Conservation (phyloP, 2,329 filamentous ascomycete genomes). For the Arthroderma sp. region DNA sequence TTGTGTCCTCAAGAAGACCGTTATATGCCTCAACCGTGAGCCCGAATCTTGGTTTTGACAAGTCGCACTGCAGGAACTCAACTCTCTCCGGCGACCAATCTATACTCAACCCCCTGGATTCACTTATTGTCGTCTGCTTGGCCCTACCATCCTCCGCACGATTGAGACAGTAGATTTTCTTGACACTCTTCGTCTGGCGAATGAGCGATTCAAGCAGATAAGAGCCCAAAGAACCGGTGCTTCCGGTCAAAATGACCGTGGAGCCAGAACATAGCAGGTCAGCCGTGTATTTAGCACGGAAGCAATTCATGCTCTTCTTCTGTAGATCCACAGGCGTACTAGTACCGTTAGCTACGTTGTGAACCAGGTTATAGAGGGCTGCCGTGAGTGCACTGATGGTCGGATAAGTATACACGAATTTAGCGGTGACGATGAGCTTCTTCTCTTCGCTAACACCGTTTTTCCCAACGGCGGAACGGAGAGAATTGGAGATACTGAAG, state of each 20-base stretch:
- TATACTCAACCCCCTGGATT: neutral
- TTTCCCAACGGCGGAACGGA: too few species aligned
- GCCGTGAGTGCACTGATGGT: too few species aligned
- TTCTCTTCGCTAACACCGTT: too few species aligned
- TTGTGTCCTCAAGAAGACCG: neutral
- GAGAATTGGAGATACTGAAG: too few species aligned
- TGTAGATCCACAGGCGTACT: too few species aligned
- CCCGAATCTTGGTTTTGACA: neutral
- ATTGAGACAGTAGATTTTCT: neutral
- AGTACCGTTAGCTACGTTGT: too few species aligned
- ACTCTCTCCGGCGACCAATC: neutral
- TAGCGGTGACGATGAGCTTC: too few species aligned
- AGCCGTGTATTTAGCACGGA: too few species aligned
- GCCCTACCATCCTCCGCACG: neutral
- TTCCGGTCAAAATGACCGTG: constrained; percentile 3
- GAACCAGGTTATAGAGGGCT: too few species aligned
- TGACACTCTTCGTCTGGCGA: neutral
- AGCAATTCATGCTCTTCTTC: too few species aligned
- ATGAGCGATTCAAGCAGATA: constrained; percentile 1
- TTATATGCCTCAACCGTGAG: neutral
- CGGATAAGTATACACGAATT: too few species aligned
- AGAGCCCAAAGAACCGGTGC: constrained; percentile 3
- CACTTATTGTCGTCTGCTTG: neutral
- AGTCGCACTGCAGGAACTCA: neutral
- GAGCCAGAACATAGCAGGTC: too few species aligned